Conservation (phyloP, 106 monocot species). For the Phalaenopsis aphrodite region DNA sequence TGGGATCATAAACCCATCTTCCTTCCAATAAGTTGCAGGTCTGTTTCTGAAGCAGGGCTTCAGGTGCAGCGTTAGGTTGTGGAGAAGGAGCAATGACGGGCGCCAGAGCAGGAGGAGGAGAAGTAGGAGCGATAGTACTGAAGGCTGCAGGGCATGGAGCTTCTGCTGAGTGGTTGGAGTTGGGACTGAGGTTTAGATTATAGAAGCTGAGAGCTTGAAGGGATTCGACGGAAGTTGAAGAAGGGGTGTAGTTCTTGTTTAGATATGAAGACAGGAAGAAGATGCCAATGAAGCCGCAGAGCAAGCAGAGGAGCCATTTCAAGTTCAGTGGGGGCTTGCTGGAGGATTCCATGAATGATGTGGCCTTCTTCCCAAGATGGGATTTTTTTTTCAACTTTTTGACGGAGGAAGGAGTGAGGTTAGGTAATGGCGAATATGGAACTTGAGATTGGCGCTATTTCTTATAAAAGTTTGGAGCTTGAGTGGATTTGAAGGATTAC, state of each 20-base stretch:
- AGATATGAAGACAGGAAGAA: not conserved
- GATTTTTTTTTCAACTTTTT: too few relatives aligned
- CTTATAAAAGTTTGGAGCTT: too few relatives aligned
- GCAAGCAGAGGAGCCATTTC: slow-evolving; percentile 1
- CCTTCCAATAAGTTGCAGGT: slow-evolving; percentile 18
- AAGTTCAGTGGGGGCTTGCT: not conserved
- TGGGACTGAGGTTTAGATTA: not conserved
- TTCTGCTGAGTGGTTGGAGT: not conserved
- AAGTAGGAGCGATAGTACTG: not conserved
- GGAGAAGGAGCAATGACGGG: not conserved
- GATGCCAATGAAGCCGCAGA: not conserved
- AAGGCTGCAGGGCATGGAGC: too few relatives aligned
- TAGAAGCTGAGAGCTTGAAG: not conserved
- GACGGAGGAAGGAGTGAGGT: too few relatives aligned
- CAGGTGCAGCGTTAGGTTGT: not conserved
- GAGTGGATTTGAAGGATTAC: too few relatives aligned
- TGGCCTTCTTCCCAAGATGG: too few relatives aligned
- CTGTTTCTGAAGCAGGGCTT: not conserved
- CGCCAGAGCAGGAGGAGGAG: too few relatives aligned
- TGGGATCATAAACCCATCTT: slow-evolving; percentile 33
- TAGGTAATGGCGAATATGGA: too few relatives aligned
- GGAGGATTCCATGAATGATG: not conserved
- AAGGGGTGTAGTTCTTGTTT: not conserved
- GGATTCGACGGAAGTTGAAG: not conserved
- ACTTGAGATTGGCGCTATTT: too few relatives aligned